Evolutionary conservation across 108 stramenopile species (phyloP), one percentile per base, ranked within the genome.

Genomic region (Pseudonitzschia multistriata): DNA sequence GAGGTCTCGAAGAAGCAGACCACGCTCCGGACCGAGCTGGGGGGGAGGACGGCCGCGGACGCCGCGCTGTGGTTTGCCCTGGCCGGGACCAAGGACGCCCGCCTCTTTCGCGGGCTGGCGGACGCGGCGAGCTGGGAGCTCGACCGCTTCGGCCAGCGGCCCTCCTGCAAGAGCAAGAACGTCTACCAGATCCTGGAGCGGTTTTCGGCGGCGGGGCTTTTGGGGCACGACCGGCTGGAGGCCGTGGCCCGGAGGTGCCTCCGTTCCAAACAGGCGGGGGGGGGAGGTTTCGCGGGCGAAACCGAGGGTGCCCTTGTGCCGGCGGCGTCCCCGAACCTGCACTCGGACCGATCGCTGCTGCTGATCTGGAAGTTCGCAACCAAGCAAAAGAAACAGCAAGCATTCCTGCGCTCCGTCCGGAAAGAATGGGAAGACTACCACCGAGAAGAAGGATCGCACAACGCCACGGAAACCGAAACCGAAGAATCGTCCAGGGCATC

Each of bases 1-100:
- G 57, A 59, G 31, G 33, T n/a, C 6, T 64, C 63, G 40, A 64
- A 39, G 13, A 64, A 64, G 42, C 21, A 45, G 11, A 64, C 63
- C 27, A 24, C 47, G 63, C 40, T 64, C 22, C 42, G 39, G 27
- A 45, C 8, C 28, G 82, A 85, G 35, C 42, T 90, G 13, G 74
- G 80, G 47, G 91, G 91, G 5, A 68, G 91, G 21, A 88, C 84
- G 53, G 84, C 88, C 27, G 91, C 91, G 49, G 91, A 93, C 80
- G 91, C 91, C 8, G 86, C 83, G 10, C 80, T 90, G 71, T 90
- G 87, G 85, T 90, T 93, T 72, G 86, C 87, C 31, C 62, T 93
- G 40, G 81, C 91, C 14, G 91, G 91, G 17, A 73, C 59, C 5
- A 68, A 22, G 17, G 71, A 81, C 37, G 5, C 36, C 3, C 36